Evolutionary conservation across 371 early-diverging fungal genomes (phyloP).

Genomic region (Mortierella sp.): DNA sequence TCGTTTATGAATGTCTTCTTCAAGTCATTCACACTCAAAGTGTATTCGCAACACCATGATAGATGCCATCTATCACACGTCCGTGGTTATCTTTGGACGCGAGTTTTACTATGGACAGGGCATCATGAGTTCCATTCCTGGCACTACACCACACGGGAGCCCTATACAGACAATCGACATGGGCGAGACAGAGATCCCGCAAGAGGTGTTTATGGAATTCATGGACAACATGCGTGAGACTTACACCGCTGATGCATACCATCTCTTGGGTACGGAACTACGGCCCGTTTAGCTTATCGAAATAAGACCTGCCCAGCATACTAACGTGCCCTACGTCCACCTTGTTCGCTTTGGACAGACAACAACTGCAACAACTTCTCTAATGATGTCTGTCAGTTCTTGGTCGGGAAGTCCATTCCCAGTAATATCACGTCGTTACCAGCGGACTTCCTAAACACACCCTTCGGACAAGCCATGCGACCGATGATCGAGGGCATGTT

Average conservation of each 20-base stretch:
- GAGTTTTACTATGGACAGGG: constrained; percentile 93
- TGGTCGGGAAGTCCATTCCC: constrained; percentile 84
- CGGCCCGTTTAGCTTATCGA: no score
- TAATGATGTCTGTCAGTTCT: constrained; percentile 81
- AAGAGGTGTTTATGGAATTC: constrained; percentile 82
- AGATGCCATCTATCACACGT: constrained; percentile 78
- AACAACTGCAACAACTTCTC: constrained; percentile 91
- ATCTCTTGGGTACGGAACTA: constrained; percentile 77
- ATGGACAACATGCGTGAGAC: constrained; percentile 72
- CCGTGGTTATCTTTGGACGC: constrained; percentile 86
- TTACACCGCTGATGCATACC: constrained; percentile 87
- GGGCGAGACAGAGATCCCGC: constrained; percentile 85
- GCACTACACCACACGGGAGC: constrained; percentile 76
- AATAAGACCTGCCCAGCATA: no score
- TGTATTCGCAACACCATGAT: background rate
- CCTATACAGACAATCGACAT: constrained; percentile 81
- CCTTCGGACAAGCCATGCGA: constrained; percentile 80
- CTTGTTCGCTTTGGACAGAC: constrained; percentile 13
- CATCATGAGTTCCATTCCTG: constrained; percentile 68
- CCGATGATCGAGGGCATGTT: constrained; percentile 88
- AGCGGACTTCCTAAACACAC: constrained; percentile 59
- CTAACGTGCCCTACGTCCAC: no score
- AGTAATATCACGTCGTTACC: constrained; percentile 67
- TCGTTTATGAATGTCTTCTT: background rate
- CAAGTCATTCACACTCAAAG: background rate